Evolutionary conservation across 805 yeast species (phyloP).

Genomic region (Crinitomyces ghanaensis): DNA sequence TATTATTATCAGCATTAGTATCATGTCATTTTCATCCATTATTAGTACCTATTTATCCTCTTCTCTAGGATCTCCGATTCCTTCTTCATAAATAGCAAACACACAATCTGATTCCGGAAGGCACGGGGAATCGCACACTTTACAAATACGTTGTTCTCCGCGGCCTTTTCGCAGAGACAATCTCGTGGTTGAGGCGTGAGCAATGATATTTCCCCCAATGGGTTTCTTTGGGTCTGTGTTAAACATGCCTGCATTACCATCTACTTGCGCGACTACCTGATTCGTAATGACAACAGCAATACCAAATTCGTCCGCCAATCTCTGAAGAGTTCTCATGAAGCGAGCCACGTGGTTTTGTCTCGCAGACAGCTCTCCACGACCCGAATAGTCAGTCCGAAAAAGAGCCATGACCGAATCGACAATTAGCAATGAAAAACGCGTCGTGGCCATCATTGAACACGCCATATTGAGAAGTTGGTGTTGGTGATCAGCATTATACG

Average conservation of each 20-base stretch:
- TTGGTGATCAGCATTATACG: slow-evolving; percentile 95
- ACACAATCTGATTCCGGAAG: slow-evolving; percentile 91
- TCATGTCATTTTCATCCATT: too few species aligned
- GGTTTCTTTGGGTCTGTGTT: slow-evolving; percentile 98
- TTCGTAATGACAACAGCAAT: slow-evolving; percentile 92
- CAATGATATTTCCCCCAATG: slow-evolving; percentile 95
- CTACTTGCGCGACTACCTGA: slow-evolving; percentile 97
- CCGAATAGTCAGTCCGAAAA: slow-evolving; percentile 88
- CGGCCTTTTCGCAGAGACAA: slow-evolving; percentile 81
- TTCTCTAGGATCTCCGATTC: slow-evolving; percentile 89
- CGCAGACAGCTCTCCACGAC: slow-evolving; percentile 92
- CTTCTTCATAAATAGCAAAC: slow-evolving; percentile 93
- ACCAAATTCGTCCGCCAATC: slow-evolving; percentile 95
- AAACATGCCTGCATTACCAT: slow-evolving; percentile 62
- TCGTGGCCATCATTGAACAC: slow-evolving; percentile 91
- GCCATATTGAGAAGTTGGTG: slow-evolving; percentile 76
- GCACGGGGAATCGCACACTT: slow-evolving; percentile 92
- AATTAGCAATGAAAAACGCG: slow-evolving; percentile 77
- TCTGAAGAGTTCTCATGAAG: slow-evolving; percentile 80
- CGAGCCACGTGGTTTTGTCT: slow-evolving; percentile 91
- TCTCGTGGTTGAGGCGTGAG: slow-evolving; percentile 93
- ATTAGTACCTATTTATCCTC: slow-evolving; percentile 44
- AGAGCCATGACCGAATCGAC: slow-evolving; percentile 98
- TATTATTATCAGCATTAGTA: too few species aligned
- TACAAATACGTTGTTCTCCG: slow-evolving; percentile 87